Evolutionary conservation across 108 stramenopile genomes (phyloP).

Genomic region (Bacterosira constricta): DNA sequence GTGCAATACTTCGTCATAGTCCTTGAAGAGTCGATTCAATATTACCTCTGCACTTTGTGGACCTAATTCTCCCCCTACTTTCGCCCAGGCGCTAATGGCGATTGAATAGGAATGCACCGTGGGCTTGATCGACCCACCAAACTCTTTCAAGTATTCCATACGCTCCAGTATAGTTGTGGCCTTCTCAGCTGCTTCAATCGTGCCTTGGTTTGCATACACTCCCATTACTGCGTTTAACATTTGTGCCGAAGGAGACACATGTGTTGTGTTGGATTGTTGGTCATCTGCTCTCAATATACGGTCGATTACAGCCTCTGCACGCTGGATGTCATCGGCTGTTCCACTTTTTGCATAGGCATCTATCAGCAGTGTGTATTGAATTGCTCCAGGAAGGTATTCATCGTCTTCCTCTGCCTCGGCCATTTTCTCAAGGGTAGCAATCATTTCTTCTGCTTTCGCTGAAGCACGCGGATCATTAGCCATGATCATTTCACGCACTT

Average conservation of each 20-base stretch:
- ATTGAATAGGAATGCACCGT: conserved; percentile 41
- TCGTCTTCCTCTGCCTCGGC: conserved; percentile 31
- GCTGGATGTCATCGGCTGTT: conserved; percentile 10
- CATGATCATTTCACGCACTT: conserved; percentile 31
- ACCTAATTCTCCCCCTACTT: conserved; percentile 13
- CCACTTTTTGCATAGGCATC: conserved; percentile 41
- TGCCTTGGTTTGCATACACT: conserved; percentile 43
- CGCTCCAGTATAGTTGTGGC: conserved; percentile 58
- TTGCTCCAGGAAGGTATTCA: conserved; percentile 34
- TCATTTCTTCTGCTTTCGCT: conserved; percentile 43
- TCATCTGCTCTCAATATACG: conserved; percentile 19
- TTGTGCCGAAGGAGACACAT: conserved; percentile 19
- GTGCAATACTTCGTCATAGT: conserved; percentile 36
- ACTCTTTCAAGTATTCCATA: conserved; percentile 56
- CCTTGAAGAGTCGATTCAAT: conserved; percentile 35
- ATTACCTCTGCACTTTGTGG: conserved; percentile 53
- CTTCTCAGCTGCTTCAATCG: conserved; percentile 56
- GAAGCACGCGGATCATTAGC: conserved; percentile 31
- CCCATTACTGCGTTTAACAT: conserved; percentile 42
- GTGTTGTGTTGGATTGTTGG: not conserved
- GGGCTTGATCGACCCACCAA: conserved; percentile 29
- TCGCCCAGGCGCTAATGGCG: conserved; percentile 51
- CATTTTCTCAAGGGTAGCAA: conserved; percentile 23
- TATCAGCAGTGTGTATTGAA: conserved; percentile 37
- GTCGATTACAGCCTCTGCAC: conserved; percentile 34